Base-by-base conservation (phyloP, 2,329 filamentous ascomycete genomes). In the Sclerotinia trifoliorum region DNA sequence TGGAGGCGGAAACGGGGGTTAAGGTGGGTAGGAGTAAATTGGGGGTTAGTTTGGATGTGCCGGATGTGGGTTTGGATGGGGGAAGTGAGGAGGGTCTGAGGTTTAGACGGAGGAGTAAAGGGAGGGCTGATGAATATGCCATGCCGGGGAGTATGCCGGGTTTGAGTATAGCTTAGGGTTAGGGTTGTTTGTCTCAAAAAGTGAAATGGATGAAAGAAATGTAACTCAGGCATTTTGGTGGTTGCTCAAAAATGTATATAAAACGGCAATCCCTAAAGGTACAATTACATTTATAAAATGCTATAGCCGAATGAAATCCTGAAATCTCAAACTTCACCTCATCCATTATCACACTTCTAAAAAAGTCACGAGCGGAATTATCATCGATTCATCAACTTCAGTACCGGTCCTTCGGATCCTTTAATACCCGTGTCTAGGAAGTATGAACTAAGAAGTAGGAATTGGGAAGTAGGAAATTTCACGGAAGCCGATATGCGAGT, bases 1-100 rank as follows among this genome's bases (percentile, higher is more conserved):
- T 80, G 11, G 80, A 81, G 52, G 80, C 81, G 7, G 84, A 85
- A 71, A 78, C 79, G 24, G 71, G 72, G 51, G 73, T 73, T 1
- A 68, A 70, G 60, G 70, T 65, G 17, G 74, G 75, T 35, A 67
- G 46, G 44, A 73, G 75, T 7, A 61, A 68, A 15, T 73, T 73
- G 80, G 71, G 74, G 78, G 71, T 67, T 71, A 75, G 56, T 74
- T 75, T 62, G 74, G 73, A 74, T 73, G 80, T 71, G 74, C 78
- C 71, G 63, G 72, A 75, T 54, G 73, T 75, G 58, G 74, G 72
- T 13, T 61, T 75, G 68, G 72, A 71, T 62, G 60, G 46, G n/a
- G 75, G 77, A 72, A 78, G 70, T 65, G 72, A 75, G 46, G 74
- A 75, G 60, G 74, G 73, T 10, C 58, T 76, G 68, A 73, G 72